Evolutionary conservation across 1,139 yeast genomes (phyloP).

Genomic region (Candida pseudoviswanathii): DNA sequence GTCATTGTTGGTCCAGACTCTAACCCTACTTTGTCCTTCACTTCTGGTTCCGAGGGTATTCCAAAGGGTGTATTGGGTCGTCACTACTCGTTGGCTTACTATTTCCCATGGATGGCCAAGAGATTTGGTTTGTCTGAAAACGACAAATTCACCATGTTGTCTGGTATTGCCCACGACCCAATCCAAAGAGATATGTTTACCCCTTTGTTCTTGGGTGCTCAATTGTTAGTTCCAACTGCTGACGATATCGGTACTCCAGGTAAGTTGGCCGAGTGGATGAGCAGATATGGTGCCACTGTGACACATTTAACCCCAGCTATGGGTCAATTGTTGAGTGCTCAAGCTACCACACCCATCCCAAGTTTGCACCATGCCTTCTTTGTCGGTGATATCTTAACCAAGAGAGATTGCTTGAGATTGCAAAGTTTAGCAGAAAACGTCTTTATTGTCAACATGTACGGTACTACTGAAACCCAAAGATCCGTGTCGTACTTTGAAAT

Average conservation of each 20-base stretch:
- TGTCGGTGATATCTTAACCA: constrained; percentile 96
- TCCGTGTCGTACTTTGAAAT: constrained; percentile 95
- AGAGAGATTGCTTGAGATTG: constrained; percentile 91
- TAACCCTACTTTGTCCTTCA: constrained; percentile 93
- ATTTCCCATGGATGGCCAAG: constrained; percentile 98
- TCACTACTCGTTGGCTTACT: constrained; percentile 93
- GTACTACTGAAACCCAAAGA: constrained; percentile 98
- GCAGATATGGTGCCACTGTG: constrained; percentile 85
- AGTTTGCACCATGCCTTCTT: constrained; percentile 93
- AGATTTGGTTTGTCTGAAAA: constrained; percentile 74
- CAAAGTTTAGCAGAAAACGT: constrained; percentile 92
- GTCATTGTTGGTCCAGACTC: constrained; percentile 98
- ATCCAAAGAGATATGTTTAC: constrained; percentile 99
- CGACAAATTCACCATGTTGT: constrained; percentile 94
- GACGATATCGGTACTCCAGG: constrained; percentile 99
- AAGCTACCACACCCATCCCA: constrained; percentile 89
- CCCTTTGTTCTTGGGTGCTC: constrained; percentile 94
- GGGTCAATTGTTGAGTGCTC: constrained; percentile 97
- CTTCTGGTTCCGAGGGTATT: constrained; percentile 98
- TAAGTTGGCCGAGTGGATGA: constrained; percentile 96
- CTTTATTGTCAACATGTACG: constrained; percentile 94
- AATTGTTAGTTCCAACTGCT: constrained; percentile 86
- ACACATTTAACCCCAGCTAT: constrained; percentile 98
- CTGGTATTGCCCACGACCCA: constrained; percentile 99
- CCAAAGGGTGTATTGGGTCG: constrained; percentile 99